Evolutionary conservation across 2,329 filamentous ascomycete species (phyloP).

Genomic region (Erysiphe pulchra): DNA sequence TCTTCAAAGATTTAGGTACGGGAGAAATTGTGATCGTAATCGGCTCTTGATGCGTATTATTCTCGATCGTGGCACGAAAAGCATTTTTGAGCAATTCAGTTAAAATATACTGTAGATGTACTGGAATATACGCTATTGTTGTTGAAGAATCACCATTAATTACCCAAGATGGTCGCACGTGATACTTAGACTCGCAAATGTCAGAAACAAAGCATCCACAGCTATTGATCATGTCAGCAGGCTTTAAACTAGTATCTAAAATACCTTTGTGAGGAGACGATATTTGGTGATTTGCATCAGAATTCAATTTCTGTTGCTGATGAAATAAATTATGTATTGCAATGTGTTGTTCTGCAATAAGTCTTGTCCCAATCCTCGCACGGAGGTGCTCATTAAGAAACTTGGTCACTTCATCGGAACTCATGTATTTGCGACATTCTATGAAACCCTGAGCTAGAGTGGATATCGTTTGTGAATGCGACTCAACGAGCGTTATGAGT

Average conservation of each 20-base stretch:
- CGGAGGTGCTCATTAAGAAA: constrained; percentile 89
- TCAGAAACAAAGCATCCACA: constrained; percentile 84
- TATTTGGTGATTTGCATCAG: constrained; percentile 22
- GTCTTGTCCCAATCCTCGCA: constrained; percentile 73
- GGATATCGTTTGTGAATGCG: constrained; percentile 83
- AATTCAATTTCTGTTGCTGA: constrained; percentile 36
- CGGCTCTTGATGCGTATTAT: constrained; percentile 50
- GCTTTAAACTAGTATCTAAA: constrained; percentile 72
- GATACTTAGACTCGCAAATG: constrained; percentile 91
- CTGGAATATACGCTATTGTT: constrained; percentile 81
- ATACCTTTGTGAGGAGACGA: constrained; percentile 62
- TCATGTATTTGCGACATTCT: constrained; percentile 80
- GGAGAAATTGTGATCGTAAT: constrained; percentile 81
- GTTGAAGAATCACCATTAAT: constrained; percentile 71
- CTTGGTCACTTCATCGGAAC: constrained; percentile 52
- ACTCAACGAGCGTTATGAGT: constrained; percentile 83
- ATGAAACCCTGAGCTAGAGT: constrained; percentile 78
- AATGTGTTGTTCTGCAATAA: constrained; percentile 93
- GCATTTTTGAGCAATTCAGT: constrained; percentile 94
- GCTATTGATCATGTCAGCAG: constrained; percentile 53
- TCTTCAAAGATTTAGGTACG: constrained; percentile 15
- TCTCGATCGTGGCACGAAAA: constrained; percentile 80
- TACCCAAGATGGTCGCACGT: constrained; percentile 52
- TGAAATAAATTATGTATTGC: constrained; percentile 57
- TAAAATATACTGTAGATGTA: constrained; percentile 91